Evolutionary conservation across 2,329 filamentous ascomycete genomes (phyloP).

Genomic region (Neospermospora avenae): DNA sequence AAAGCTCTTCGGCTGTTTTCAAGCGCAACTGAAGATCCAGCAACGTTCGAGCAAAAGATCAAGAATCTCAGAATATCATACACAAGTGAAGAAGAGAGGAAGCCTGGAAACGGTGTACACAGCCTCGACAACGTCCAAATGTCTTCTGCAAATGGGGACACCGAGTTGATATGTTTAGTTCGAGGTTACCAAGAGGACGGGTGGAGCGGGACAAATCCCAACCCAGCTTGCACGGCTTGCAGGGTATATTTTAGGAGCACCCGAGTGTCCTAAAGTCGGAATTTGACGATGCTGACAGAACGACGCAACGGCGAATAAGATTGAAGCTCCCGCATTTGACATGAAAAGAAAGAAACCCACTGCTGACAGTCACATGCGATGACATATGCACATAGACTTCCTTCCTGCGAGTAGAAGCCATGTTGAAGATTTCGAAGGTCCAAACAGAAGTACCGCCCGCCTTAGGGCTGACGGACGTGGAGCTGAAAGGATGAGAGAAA

Average conservation of each 20-base stretch:
- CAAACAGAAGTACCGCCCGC: neutral
- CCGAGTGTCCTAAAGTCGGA: neutral
- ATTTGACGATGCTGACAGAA: neutral
- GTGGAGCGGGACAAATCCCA: neutral
- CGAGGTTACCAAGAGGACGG: neutral
- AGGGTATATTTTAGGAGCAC: neutral
- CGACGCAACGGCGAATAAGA: neutral
- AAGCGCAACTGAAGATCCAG: neutral
- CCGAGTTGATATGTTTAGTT: slow-evolving; percentile 1
- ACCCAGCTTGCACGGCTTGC: neutral
- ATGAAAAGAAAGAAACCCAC: neutral
- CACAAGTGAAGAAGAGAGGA: neutral
- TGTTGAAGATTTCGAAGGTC: neutral
- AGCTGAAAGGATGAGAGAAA: neutral
- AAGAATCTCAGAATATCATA: neutral
- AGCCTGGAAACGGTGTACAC: neutral
- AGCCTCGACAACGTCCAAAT: neutral
- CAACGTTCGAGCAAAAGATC: neutral
- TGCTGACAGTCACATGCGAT: slow-evolving; percentile 4
- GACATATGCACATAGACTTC: neutral
- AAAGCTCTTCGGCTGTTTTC: neutral
- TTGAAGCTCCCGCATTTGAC: neutral
- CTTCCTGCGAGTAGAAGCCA: neutral
- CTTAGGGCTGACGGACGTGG: slow-evolving; percentile 3
- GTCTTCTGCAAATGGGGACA: slow-evolving; percentile 7